Evolutionary conservation across 108 stramenopile genomes (phyloP), one percentile per base, ranked within the genome.

Genomic region (Fragilariopsis cylindrus): DNA sequence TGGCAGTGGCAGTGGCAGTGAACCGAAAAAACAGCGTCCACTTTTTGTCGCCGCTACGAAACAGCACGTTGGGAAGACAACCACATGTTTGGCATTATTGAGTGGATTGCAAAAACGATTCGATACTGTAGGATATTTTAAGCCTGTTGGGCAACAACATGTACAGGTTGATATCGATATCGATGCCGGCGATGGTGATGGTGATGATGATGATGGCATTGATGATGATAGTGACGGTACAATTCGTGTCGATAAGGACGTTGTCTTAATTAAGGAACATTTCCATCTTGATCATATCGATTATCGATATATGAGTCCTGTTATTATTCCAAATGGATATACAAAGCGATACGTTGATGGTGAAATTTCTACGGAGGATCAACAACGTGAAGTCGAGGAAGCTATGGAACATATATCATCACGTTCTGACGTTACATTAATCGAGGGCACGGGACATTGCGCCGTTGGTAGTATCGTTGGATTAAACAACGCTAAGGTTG

Each of bases 1-100:
- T 30, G 30, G 30, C 30, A 30, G 30, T 30, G 30, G 30, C 30
- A 30, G 30, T 30, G 30, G 30, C 30, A 30, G 30, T 30, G 30
- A 30, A 30, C 0, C 30, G 30, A 30, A 30, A 16, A 45, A 54
- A 45, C 79, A 80, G 40, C 79, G 74, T 44, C 79, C 96, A 7
- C 92, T 98, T 84, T 96, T 92, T 72, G 95, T 98, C 7, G 95
- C 95, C 4, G 98, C 98, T 16, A 98, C 97, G 5, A 82, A 87
- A 72, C 97, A 98, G 74, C 98, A 98, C 70, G 98, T 97, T 16
- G 98, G 98, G 15, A 98, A 98, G 81, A 98, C 98, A 5, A 96
- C 96, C 4, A 88, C 84, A 15, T 92, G 85, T 43, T 80, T 98
- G 47, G 96, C 96, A 7, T 70, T 98, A 11, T 86, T 93, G 78